Evolutionary conservation across 495 filamentous ascomycete species (phyloP), one percentile per base, ranked within the genome.

Genomic region (Penicilliopsis zonata): DNA sequence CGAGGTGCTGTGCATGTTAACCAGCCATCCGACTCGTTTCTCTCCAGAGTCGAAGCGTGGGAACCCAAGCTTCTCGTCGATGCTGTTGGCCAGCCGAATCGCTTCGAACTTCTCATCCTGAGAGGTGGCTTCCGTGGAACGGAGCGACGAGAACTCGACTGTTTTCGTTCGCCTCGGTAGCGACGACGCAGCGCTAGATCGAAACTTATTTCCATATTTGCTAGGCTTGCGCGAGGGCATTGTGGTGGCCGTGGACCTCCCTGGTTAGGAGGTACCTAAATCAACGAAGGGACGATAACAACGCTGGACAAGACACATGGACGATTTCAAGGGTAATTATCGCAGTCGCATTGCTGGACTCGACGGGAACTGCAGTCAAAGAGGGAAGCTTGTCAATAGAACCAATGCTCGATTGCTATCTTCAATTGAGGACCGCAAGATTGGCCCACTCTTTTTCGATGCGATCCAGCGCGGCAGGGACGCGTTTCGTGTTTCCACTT

Each of bases 51-150:
- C 90, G 47, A 86, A 96, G 23, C 90, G 80, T 13, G 76, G 71
- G 53, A 99, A 99, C 13, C 88, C 90, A 73, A 94, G 83, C 18
- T 69, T 65, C 52, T 99, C 90, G 62, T 96, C 90, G 49, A 99
- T 99, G 41, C 70, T 69, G 57, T 94, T 76, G 17, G 83, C 86
- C 29, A 94, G 74, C 18, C 75, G 74, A 28, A 77, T 76, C 15
- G 84, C 74, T 62, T 96, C 86, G 53, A 82, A 66, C 52, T 81
- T 93, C 49, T 81, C 76, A 70, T 88, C 82, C 46, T 80, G 76
- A 4, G 80, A 86, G 4, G 85, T 96, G 16, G 74, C 76, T 66
- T 96, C 92, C 22, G 73, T 76, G 24, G 73, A 70, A 15, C 79
- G 75, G 30, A 86, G 63, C 22, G 81, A 70, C 9, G 73, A 69